phyloP scores from a whole-genome alignment of 1,284 basidiomycete genomes.

The Thelephora terrestris region DNA sequence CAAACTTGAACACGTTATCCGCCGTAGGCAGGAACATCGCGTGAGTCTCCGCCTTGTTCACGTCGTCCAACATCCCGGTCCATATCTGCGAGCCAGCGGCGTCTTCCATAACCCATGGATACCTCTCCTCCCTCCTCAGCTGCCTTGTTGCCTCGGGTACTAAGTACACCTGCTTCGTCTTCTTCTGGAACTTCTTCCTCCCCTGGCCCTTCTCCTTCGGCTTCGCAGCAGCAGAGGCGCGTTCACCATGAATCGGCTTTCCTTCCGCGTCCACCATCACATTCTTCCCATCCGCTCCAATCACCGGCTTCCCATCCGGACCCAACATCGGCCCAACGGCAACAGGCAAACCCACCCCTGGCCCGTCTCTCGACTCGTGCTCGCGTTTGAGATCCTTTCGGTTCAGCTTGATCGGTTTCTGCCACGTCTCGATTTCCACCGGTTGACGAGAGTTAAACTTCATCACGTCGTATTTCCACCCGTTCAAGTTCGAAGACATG shows the following conservation, averaged over 20 bases:
- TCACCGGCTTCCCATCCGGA: conserved; percentile 67
- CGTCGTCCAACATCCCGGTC: conserved; percentile 75
- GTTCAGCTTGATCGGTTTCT: conserved; percentile 71
- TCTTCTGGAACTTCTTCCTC: conserved; percentile 76
- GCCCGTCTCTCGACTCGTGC: conserved; percentile 26
- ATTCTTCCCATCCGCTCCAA: conserved; percentile 59
- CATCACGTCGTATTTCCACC: conserved; percentile 81
- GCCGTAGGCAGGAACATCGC: conserved; percentile 57
- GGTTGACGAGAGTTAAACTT: conserved; percentile 67
- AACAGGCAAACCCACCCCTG: conserved; percentile 28
- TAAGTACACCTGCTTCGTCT: conserved; percentile 75
- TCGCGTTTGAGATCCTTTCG: conserved; percentile 66
- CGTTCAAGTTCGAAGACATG: conserved; percentile 65
- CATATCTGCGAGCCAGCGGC: conserved; percentile 55
- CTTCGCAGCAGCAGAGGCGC: conserved; percentile 20
- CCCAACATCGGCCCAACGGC: conserved; percentile 64
- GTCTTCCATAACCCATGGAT: conserved; percentile 87
- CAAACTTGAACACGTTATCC: conserved; percentile 73
- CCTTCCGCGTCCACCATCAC: conserved; percentile 78
- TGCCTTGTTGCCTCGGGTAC: conserved; percentile 27
- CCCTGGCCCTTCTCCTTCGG: conserved; percentile 37
- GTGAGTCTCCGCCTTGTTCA: conserved; percentile 39
- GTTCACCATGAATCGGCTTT: conserved; percentile 42
- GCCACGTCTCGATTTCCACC: conserved; percentile 56
- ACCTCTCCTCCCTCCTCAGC: conserved; percentile 72